phyloP scores from a whole-genome alignment of 2,329 filamentous ascomycete genomes.

The Diaporthe amygdali region DNA sequence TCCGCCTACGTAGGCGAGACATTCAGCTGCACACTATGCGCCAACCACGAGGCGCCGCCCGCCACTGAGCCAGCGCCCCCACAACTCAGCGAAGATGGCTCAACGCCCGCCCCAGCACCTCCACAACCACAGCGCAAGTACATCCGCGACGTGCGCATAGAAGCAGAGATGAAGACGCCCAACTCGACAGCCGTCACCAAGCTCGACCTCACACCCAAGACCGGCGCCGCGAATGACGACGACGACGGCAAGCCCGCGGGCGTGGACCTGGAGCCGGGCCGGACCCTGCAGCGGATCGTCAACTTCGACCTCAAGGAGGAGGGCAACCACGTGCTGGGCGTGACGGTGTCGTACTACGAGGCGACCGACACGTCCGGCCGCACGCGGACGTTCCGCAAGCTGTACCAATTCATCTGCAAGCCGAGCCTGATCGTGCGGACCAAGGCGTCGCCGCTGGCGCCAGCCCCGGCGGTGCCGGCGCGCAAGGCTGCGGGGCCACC shows the following conservation, averaged over 20 bases:
- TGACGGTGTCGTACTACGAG: slow-evolving; percentile 94
- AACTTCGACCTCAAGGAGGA: slow-evolving; percentile 91
- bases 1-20: slow-evolving; percentile 95
- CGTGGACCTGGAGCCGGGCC: slow-evolving; percentile 62
- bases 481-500: background rate
- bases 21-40: slow-evolving; percentile 92
- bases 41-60: slow-evolving; percentile 77
- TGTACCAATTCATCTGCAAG: slow-evolving; percentile 97
- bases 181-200: slow-evolving; percentile 62
- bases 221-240: slow-evolving; percentile 15
- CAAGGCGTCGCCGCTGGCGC: slow-evolving; percentile 73
- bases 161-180: slow-evolving; percentile 95
- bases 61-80: slow-evolving; percentile 25
- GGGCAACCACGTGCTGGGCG: slow-evolving; percentile 89
- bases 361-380: slow-evolving; percentile 73
- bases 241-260: slow-evolving; percentile 28
- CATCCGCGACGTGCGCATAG: slow-evolving; percentile 79
- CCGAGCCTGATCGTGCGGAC: slow-evolving; percentile 88
- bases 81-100: background rate
- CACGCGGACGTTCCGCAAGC: slow-evolving; percentile 86
- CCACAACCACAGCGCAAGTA: slow-evolving; percentile 42
- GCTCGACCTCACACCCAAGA: slow-evolving; percentile 59
- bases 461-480: background rate
- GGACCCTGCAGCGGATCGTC: slow-evolving; percentile 81
- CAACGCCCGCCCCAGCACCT: slow-evolving; percentile 23